Evolutionary conservation across 2,329 filamentous ascomycete species (phyloP).

Genomic region (Graphilbum sp.): DNA sequence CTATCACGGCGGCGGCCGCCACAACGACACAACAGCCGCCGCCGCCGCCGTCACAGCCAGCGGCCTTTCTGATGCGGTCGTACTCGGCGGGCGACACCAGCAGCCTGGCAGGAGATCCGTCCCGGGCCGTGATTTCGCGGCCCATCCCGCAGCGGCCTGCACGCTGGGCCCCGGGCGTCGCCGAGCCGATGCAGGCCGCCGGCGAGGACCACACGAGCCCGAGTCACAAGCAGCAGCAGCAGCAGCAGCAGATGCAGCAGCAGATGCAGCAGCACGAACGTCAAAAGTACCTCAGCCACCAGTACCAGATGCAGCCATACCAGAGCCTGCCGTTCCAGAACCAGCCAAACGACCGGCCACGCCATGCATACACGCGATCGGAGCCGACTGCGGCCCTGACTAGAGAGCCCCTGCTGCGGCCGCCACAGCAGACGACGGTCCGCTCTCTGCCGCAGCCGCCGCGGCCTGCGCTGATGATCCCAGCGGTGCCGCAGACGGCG

Average conservation of each 20-base stretch:
- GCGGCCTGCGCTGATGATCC: conserved; percentile 4
- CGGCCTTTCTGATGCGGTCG: neutral
- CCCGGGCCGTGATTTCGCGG: neutral
- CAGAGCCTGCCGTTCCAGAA: neutral
- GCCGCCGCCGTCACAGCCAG: too few species aligned
- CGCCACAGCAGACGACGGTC: neutral
- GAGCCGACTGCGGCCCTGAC: neutral
- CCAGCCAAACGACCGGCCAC: neutral
- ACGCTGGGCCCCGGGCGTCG: neutral
- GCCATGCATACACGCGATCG: neutral
- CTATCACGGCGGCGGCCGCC: too few species aligned
- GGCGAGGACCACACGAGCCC: neutral
- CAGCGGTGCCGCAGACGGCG: neutral
- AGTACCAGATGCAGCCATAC: neutral
- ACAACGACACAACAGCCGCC: too few species aligned
- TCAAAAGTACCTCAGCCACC: neutral
- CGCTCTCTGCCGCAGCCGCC: conserved; percentile 5
- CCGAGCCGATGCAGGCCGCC: neutral
- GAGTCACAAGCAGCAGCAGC: too few species aligned
- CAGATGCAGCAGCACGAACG: neutral
- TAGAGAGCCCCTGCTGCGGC: neutral
- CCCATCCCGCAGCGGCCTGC: neutral
- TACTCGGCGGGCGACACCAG: neutral
- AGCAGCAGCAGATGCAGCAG: neutral
- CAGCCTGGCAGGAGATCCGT: neutral